Evolutionary conservation across 345 rosid species (phyloP), one percentile per base, ranked within the genome.

Genomic region (Zanthoxylum bungeanum): DNA sequence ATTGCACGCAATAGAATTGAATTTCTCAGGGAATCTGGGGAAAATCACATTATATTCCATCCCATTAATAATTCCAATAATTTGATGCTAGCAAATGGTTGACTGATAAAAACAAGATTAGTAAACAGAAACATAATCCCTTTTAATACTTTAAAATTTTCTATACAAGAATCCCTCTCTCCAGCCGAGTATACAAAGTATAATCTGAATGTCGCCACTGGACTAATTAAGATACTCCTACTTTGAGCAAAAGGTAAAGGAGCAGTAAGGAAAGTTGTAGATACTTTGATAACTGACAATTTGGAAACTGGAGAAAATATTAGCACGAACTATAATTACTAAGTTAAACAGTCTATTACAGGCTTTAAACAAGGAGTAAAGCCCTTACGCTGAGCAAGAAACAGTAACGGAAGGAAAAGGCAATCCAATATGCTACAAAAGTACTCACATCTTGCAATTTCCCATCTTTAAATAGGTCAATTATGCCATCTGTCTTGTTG

Each of bases 361-460:
- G 27, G 24, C 34, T 40, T 67, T 16, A 14, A 5, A 27, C 33
- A 36, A 36, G 71, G 25, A 22, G 49, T 33, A 49, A 66, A 47
- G 19, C 56, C 69, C 16, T 49, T 11, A n/a, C 1, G 9, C 64
- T 31, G 1, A 47, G 42, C 40, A 31, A 66, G 33, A 53, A 68
- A 37, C 50, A 14, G 3, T 10, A 53, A 68, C 22, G 39, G 9
- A 56, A 27, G 28, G 17, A 57, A 53, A 44, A 24, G n/a, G 47
- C n/a, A 51, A 60, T 50, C 58, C n/a, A 69, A 64, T 59, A 51
- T 40, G 34, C 33, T 37, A 70, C 3, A 47, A 9, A 66, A 69
- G 55, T 24, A 81, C 95, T 77, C 79, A 94, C 98, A 50, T 88
- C 73, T 76, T 86, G 81, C 66, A 87, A 76, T 83, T 89, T 94